Evolutionary conservation across 2,329 filamentous ascomycete species (phyloP).

Genomic region (Diaporthe amygdali): DNA sequence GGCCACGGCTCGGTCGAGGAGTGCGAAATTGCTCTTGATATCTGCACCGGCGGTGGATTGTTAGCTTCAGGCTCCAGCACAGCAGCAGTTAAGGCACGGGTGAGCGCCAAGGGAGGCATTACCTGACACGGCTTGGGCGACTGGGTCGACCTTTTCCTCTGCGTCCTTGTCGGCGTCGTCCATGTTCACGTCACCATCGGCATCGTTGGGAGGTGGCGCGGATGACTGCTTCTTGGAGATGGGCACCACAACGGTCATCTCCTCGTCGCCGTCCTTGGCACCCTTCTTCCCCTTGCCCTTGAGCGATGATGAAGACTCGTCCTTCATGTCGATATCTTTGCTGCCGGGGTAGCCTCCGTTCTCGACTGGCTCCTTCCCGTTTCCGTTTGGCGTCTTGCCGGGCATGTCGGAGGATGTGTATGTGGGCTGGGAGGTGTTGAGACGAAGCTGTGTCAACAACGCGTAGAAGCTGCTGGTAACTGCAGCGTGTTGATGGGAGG

Average conservation of each 20-base stretch:
- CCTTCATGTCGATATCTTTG: constrained; percentile 75
- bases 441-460: constrained; percentile 16
- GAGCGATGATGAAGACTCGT: constrained; percentile 48
- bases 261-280: constrained; percentile 71
- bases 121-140: constrained; percentile 66
- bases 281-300: constrained; percentile 71
- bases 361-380: constrained; percentile 72
- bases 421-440: not conserved
- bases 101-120: constrained; percentile 34
- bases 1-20: constrained; percentile 89
- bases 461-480: constrained; percentile 16
- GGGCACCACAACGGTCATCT: constrained; percentile 83
- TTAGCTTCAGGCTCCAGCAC: not conserved
- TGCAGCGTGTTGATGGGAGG: not conserved
- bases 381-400: constrained; percentile 74
- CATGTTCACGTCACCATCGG: constrained; percentile 76
- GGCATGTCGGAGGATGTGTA: constrained; percentile 58
- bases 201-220: constrained; percentile 60
- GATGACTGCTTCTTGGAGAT: constrained; percentile 71
- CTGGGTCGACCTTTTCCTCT: constrained; percentile 64
- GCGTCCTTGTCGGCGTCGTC: constrained; percentile 61
- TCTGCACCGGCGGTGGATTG: constrained; percentile 57
- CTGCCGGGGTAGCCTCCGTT: constrained; percentile 68
- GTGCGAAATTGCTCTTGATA: constrained; percentile 90
- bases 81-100: not conserved